phyloP scores from a whole-genome alignment of 1,139 yeast species.

The Protomyces gravidus region DNA sequence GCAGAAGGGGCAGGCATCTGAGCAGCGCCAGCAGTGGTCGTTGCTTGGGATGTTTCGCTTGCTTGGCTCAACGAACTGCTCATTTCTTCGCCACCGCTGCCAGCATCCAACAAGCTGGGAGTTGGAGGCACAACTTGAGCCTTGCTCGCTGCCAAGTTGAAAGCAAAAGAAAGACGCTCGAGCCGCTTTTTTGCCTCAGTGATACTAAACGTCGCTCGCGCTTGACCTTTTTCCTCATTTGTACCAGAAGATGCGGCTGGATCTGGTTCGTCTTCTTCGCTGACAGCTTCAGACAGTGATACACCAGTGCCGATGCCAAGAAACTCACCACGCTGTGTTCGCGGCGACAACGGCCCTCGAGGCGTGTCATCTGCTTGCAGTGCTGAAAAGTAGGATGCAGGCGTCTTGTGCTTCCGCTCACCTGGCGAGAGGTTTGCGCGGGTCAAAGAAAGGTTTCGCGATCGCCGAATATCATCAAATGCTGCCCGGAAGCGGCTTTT shows the following conservation, averaged over 20 bases:
- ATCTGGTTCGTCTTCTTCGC: slow-evolving; percentile 22
- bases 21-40: neutral
- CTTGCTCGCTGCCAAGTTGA: neutral
- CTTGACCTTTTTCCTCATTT: slow-evolving; percentile 7
- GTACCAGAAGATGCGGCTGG: neutral
- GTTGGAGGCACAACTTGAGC: neutral
- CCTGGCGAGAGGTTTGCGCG: slow-evolving; percentile 3
- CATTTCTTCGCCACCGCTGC: neutral
- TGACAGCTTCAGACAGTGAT: slow-evolving; percentile 20
- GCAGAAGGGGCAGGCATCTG: slow-evolving; percentile 13
- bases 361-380: neutral
- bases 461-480: slow-evolving; percentile 14
- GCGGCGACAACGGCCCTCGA: neutral
- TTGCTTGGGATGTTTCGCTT: neutral
- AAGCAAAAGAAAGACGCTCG: slow-evolving; percentile 21
- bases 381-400: neutral
- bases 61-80: neutral
- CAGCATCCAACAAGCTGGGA: neutral
- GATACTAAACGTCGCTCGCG: slow-evolving; percentile 13
- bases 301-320: neutral
- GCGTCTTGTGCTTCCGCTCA: neutral
- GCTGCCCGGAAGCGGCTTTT: slow-evolving; percentile 24
- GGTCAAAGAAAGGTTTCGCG: slow-evolving; percentile 9
- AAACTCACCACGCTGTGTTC: neutral
- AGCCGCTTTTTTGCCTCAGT: slow-evolving; percentile 21